Evolutionary conservation across 495 filamentous ascomycete species (phyloP).

Genomic region (Aspergillus heteromorphus): DNA sequence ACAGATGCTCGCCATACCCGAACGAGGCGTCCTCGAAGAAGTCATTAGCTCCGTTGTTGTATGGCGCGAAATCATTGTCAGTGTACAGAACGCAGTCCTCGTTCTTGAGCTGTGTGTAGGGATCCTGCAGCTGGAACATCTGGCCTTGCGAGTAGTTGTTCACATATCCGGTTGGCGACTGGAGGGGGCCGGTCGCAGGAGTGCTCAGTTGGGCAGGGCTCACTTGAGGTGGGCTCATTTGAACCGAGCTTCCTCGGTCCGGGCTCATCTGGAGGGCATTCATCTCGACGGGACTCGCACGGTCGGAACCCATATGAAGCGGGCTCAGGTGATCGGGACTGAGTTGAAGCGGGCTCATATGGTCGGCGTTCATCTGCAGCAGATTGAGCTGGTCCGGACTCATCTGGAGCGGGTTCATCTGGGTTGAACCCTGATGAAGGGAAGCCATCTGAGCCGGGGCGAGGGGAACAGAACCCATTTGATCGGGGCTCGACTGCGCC

Average conservation of each 20-base stretch:
- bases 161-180: background rate
- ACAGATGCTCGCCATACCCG: background rate
- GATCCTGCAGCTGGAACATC: background rate
- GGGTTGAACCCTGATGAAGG: background rate
- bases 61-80: background rate
- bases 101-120: background rate
- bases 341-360: background rate
- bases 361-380: background rate
- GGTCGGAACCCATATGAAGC: background rate
- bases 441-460: background rate
- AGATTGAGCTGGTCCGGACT: background rate
- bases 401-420: background rate
- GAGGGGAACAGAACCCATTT: background rate
- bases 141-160: conserved; percentile 1
- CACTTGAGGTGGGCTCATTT: background rate
- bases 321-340: background rate
- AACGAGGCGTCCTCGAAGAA: conserved; percentile 1
- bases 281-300: background rate
- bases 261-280: background rate
- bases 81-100: conserved; percentile 1
- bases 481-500: background rate
- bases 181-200: background rate
- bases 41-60: background rate
- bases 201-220: background rate
- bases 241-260: background rate